Base-by-base conservation (phyloP, 176 grass and related monocot species). In the Ensete glaucum region DNA sequence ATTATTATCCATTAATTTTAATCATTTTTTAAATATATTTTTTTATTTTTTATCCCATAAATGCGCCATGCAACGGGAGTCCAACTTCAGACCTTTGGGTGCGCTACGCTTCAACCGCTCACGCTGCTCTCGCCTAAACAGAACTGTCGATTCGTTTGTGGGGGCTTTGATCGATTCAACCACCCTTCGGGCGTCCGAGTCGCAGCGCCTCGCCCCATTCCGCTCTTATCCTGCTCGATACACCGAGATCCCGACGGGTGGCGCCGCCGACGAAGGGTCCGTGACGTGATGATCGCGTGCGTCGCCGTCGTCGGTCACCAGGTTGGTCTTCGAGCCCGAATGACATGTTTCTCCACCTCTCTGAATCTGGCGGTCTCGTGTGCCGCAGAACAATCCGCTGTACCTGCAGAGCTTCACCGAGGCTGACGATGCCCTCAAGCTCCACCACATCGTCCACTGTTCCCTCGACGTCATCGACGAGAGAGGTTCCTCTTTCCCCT, bases 341-440 rank as follows among this genome's bases (percentile, higher is more conserved):
- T 25, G 3, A 21, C 76, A 53, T 59, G 13, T 27, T 19, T 43
- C 52, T 20, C 15, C 24, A 20, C 69, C 76, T 23, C 15, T 20
- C 0, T 2, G 52, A 53, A 63, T 53, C 69, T 53, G 29, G 29
- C 50, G 69, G 68, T 43, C 55, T 56, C 26, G 66, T 27, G 16
- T 50, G 66, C 66, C 16, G 67, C 84, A 96, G 93, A 96, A 96
- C 88, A 97, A 93, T 26, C 90, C 94, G 23, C 85, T 97, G 67
- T 93, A 93, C 79, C 85, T 97, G 68, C 88, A 97, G 84, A 93
- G 90, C 88, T 97, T 97, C 90, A 93, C 90, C 17, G 88, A 86
- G 83, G 81, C 82, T 9, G 86, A 97, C 75, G 88, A 97, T 76
- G 85, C 86, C 64, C 88, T 97, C 74, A 97, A 97, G 83, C 90